Base-by-base conservation (phyloP, 1,284 basidiomycete genomes). In the Cryptococcus neoformans region DNA sequence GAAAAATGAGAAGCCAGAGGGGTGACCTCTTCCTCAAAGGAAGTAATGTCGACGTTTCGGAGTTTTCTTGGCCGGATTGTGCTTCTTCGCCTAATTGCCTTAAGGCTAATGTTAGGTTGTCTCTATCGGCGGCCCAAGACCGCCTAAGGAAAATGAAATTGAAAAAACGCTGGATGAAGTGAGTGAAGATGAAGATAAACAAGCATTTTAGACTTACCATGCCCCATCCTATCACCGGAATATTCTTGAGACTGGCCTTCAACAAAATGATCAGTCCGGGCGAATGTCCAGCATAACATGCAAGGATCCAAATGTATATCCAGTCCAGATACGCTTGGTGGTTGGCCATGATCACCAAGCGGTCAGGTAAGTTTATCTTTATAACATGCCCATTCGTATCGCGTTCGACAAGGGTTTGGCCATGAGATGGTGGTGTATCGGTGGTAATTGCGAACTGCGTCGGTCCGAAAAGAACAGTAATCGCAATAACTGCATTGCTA, bases 241-340 rank as follows among this genome's bases (percentile, higher is more conserved):
- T 75, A 85, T 90, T 92, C 75, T 88, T 88, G 57, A 97, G 80
- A 63, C 86, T 89, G 66, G 87, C 87, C 81, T 97, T 97, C 59
- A 97, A 81, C 14, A 94, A 87, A 66, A 97, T 97, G 68, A 86
- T 87, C 35, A 97, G 82, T 56, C 90, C 84, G 16, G 60, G 51
- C 0, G 74, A 85, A 9, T 84, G 82, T 38, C 84, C 83, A 62
- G 86, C 82, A 69, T 89, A 90, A 69, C 91, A 92, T 1, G 85
- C 83, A 49, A 94, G 76, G 65, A 86, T 87, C 93, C 93, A 96
- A 39, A 89, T 83, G 68, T 93, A 95, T 85, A 81, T 78, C 81
- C 89, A 90, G 78, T 96, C 93, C 4, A 86, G 83, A 72, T 96
- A 94, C 28, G 90, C 83, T 88, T 95, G 66, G 71, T 92, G 89